phyloP scores from a whole-genome alignment of 306 rosid genomes.

The Ochetophila trinervis region DNA sequence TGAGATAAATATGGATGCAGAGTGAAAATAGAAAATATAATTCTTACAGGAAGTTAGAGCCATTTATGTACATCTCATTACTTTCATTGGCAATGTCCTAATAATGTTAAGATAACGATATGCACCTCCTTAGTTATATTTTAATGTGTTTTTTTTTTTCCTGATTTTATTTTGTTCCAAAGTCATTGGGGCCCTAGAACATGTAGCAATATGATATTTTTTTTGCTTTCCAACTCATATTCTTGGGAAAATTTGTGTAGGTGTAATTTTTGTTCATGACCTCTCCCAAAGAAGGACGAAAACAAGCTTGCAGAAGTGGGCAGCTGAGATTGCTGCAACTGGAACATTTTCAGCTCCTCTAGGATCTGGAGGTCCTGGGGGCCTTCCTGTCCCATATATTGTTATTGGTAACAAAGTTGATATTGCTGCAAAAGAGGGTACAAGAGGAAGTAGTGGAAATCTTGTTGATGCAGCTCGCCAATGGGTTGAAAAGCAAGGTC shows the following conservation, averaged over 20 bases:
- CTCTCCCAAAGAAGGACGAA: conserved; percentile 96
- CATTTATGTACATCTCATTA: background rate
- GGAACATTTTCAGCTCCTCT: conserved; percentile 98
- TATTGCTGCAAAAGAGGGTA: conserved; percentile 90
- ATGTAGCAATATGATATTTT: conserved; percentile 6
- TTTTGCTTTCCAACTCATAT: conserved; percentile 15
- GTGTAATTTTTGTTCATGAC: conserved; percentile 97
- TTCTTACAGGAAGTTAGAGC: background rate
- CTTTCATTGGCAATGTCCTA: background rate
- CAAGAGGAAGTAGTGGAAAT: conserved; percentile 89
- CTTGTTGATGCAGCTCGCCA: conserved; percentile 98
- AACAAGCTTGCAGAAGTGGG: conserved; percentile 94
- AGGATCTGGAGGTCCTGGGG: conserved; percentile 92
- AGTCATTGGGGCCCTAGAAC: background rate
- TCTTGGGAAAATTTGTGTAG: conserved; percentile 50
- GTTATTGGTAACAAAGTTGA: conserved; percentile 93
- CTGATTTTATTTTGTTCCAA: conserved; percentile 9
- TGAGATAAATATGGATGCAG: background rate
- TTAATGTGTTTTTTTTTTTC: background rate
- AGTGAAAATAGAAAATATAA: background rate
- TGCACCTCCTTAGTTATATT: background rate
- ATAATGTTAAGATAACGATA: background rate
- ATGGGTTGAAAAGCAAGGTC: conserved; percentile 99
- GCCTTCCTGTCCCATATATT: conserved; percentile 91
- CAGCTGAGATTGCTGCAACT: conserved; percentile 76